phyloP scores from a whole-genome alignment of 345 rosid species.

The Lepidium didymum region DNA sequence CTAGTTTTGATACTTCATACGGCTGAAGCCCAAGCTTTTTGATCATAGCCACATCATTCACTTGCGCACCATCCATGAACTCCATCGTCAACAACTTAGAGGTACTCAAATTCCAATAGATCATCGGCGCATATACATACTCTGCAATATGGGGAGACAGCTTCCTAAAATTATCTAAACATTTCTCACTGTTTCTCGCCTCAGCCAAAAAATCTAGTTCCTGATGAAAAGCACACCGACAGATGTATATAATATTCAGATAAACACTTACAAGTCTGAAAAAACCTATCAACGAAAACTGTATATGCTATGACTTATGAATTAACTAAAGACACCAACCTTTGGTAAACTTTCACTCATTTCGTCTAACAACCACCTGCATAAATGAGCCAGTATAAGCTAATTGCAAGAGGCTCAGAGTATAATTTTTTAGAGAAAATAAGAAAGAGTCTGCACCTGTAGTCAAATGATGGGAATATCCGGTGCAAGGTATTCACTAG shows the following conservation, averaged over 20 bases:
- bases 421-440: neutral
- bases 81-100: slow-evolving; percentile 90
- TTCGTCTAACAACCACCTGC: slow-evolving; percentile 94
- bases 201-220: slow-evolving; percentile 88
- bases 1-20: slow-evolving; percentile 69
- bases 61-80: slow-evolving; percentile 87
- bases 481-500: slow-evolving; percentile 72
- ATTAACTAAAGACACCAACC: slow-evolving; percentile 42
- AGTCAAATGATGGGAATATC: slow-evolving; percentile 90
- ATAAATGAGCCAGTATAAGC: slow-evolving; percentile 28
- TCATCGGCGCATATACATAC: slow-evolving; percentile 68
- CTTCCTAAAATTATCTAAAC: slow-evolving; percentile 83
- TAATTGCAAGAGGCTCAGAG: neutral
- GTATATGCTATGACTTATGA: neutral
- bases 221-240: slow-evolving; percentile 32
- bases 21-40: slow-evolving; percentile 70
- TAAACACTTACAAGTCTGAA: neutral
- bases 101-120: slow-evolving; percentile 79
- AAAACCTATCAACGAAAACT: neutral
- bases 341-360: slow-evolving; percentile 83
- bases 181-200: slow-evolving; percentile 84
- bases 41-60: slow-evolving; percentile 65
- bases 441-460: slow-evolving; percentile 44
- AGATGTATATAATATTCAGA: neutral
- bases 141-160: slow-evolving; percentile 84